Conservation (phyloP, 179 eudicot species). For the Beta macrorhiza region DNA sequence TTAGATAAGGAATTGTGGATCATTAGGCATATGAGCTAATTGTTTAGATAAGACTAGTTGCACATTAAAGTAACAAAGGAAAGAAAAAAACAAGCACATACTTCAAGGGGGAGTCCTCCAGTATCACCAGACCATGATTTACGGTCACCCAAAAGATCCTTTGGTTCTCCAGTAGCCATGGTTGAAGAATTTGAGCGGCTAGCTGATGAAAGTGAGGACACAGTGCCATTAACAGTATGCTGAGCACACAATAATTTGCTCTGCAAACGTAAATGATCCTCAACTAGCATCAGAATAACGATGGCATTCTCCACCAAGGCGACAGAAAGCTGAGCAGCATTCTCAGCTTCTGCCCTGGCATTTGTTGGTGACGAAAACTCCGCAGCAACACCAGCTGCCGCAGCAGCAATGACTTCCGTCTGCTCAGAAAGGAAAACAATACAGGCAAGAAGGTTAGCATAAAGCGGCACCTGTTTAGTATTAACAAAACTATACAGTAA, state of each 20-base stretch:
- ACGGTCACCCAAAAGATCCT: conserved; percentile 41
- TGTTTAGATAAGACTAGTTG: not conserved
- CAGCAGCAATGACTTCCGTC: conserved; percentile 99
- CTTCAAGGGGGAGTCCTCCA: conserved; percentile 77
- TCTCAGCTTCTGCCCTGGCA: conserved; percentile 89
- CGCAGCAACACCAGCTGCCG: conserved; percentile 97
- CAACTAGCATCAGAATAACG: conserved; percentile 96
- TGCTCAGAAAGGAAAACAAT: conserved; percentile 40
- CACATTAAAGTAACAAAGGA: not conserved
- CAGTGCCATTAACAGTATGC: conserved; percentile 40
- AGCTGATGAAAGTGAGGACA: conserved; percentile 49
- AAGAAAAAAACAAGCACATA: conserved; percentile 37
- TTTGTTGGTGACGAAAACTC: conserved; percentile 75
- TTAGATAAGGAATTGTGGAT: not conserved
- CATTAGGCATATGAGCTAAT: not conserved
- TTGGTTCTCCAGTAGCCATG: conserved; percentile 41
- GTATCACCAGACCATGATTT: conserved; percentile 55
- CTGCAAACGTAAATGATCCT: conserved; percentile 93
- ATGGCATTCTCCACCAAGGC: conserved; percentile 98
- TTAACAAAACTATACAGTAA: not conserved
- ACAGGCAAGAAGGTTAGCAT: conserved; percentile 14
- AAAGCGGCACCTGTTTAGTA: not conserved
- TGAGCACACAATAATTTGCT: conserved; percentile 63
- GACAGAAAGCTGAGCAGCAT: conserved; percentile 97
- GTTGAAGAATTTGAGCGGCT: conserved; percentile 37